These are phyloP conservation scores for Phytopythium aichiense DNA, from an alignment of 352 stramenopile species.

Conservation along the genomic window DNA sequence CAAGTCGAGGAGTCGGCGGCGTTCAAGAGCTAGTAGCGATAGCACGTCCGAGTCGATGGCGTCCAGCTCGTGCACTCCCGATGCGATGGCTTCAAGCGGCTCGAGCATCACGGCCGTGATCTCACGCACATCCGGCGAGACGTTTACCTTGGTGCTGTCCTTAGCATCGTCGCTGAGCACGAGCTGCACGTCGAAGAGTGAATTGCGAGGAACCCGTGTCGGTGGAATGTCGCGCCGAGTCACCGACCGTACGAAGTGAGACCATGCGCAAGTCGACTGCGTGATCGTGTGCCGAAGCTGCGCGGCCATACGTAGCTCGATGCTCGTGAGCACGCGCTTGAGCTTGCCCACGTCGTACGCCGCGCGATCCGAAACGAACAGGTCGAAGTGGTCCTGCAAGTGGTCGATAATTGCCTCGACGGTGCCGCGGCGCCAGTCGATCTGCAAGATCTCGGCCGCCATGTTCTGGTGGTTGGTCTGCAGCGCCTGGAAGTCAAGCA, in stretches of 20 bases:
- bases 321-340: constrained; percentile 71
- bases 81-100: constrained; percentile 73
- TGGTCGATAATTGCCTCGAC: constrained; percentile 93
- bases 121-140: constrained; percentile 62
- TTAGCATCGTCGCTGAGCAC: constrained; percentile 25
- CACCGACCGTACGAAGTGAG: constrained; percentile 38
- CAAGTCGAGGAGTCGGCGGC: constrained; percentile 51
- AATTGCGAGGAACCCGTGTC: constrained; percentile 39
- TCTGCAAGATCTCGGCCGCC: constrained; percentile 60
- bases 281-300: constrained; percentile 78
- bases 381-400: constrained; percentile 91
- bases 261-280: constrained; percentile 53
- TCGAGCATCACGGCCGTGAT: constrained; percentile 76
- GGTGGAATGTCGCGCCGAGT: constrained; percentile 1
- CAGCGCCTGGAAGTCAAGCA: constrained; percentile 82
- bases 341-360: constrained; percentile 58
- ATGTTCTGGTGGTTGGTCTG: constrained; percentile 78
- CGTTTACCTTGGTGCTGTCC: constrained; percentile 25
- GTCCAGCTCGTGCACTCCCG: constrained; percentile 75
- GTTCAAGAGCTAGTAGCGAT: constrained; percentile 79
- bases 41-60: constrained; percentile 89
- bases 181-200: constrained; percentile 85
- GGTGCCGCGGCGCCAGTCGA: constrained; percentile 88
- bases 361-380: constrained; percentile 83
- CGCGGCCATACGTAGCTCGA: constrained; percentile 83